Conservation (phyloP, 805 yeast genomes). For the Soucietia sequanensis region DNA sequence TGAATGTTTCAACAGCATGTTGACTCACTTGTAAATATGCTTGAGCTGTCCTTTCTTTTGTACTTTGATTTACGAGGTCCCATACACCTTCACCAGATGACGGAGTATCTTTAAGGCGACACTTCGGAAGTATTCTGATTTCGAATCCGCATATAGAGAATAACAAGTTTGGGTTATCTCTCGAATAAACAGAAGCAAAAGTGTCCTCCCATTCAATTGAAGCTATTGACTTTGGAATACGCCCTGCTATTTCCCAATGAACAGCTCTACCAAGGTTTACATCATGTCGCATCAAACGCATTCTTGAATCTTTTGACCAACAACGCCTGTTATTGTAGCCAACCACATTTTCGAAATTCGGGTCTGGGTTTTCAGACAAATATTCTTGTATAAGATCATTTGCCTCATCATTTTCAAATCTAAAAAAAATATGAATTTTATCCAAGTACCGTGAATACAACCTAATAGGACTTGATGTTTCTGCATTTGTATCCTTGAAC, state of each 20-base stretch:
- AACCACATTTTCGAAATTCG: slow-evolving; percentile 80
- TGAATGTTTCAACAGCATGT: slow-evolving; percentile 72
- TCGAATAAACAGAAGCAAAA: slow-evolving; percentile 83
- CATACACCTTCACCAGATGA: slow-evolving; percentile 82
- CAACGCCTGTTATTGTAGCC: slow-evolving; percentile 87
- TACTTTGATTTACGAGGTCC: slow-evolving; percentile 70
- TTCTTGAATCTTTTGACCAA: slow-evolving; percentile 92
- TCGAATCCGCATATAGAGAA: slow-evolving; percentile 96
- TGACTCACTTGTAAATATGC: slow-evolving; percentile 83
- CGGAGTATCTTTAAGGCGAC: slow-evolving; percentile 51
- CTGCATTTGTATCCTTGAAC: slow-evolving; percentile 57
- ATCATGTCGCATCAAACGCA: slow-evolving; percentile 88
- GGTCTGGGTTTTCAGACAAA: slow-evolving; percentile 85
- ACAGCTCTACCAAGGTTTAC: slow-evolving; percentile 90
- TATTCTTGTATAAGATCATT: slow-evolving; percentile 73
- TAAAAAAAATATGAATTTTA: slow-evolving; percentile 73
- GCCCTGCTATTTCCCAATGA: slow-evolving; percentile 81
- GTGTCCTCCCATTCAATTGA: slow-evolving; percentile 76
- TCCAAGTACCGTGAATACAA: slow-evolving; percentile 82
- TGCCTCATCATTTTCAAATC: slow-evolving; percentile 72
- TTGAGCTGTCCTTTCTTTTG: slow-evolving; percentile 85
- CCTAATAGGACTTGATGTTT: slow-evolving; percentile 71
- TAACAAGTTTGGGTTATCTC: slow-evolving; percentile 83
- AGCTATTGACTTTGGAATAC: slow-evolving; percentile 76
- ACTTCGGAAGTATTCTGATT: slow-evolving; percentile 78